Conservation (phyloP, 257 asterid species). For the Ophiorrhiza pumila region DNA sequence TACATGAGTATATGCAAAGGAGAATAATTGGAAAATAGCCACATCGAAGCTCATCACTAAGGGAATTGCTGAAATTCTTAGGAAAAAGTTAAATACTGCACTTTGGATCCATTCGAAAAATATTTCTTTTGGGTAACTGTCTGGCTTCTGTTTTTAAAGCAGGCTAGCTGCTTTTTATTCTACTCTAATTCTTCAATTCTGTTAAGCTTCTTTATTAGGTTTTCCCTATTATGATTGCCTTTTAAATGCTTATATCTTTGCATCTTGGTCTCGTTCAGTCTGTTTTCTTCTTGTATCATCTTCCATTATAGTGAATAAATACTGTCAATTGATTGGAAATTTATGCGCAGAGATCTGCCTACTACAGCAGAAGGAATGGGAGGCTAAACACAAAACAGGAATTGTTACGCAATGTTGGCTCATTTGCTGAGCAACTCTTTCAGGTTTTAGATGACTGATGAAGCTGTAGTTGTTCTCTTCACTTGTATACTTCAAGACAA, state of each 20-base stretch:
- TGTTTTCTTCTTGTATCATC: background rate
- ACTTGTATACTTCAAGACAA: background rate
- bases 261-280: background rate
- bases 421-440: constrained; percentile 68
- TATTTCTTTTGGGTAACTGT: background rate
- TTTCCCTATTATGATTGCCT: background rate
- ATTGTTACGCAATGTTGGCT: constrained; percentile 53
- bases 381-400: constrained; percentile 36
- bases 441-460: constrained; percentile 42
- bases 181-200: background rate
- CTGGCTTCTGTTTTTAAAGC: background rate
- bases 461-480: constrained; percentile 4
- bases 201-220: background rate
- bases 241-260: background rate
- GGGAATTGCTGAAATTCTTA: background rate
- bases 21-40: background rate
- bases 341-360: constrained; percentile 48
- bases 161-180: background rate
- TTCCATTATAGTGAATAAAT: background rate
- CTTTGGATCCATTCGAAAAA: background rate
- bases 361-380: constrained; percentile 45
- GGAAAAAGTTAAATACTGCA: too few relatives aligned
- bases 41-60: background rate
- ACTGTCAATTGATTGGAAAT: background rate
- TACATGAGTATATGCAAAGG: background rate